These are phyloP conservation scores for Lantana camara DNA, from an alignment of 257 asterid species.

Conservation along the genomic window DNA sequence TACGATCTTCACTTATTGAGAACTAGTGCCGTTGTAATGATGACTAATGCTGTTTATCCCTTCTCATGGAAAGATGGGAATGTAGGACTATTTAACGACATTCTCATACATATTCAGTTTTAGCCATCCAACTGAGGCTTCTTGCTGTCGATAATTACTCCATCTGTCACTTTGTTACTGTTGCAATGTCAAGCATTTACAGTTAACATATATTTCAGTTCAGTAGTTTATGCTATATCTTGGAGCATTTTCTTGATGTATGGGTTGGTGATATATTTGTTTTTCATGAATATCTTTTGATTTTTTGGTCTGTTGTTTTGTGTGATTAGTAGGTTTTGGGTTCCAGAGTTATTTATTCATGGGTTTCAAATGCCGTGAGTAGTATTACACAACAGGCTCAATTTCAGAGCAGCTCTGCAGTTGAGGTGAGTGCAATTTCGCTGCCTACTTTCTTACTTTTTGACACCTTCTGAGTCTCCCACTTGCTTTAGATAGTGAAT, in stretches of 20 bases:
- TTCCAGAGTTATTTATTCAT: conserved; percentile 77
- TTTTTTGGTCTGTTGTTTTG: conserved; percentile 36
- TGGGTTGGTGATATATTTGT: conserved; percentile 3
- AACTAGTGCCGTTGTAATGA: background rate
- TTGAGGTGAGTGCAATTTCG: conserved; percentile 53
- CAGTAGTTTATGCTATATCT: background rate
- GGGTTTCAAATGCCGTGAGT: conserved; percentile 75
- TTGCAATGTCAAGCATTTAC: background rate
- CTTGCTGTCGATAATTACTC: conserved; percentile 15
- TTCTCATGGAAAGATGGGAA: background rate
- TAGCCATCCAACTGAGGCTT: background rate
- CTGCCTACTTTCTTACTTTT: conserved; percentile 11
- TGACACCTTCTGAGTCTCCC: background rate
- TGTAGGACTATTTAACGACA: background rate
- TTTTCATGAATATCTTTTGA: conserved; percentile 10
- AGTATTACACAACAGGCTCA: conserved; percentile 57
- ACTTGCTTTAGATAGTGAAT: conserved; percentile 9
- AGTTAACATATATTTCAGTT: background rate
- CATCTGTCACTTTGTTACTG: background rate
- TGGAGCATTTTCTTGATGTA: background rate
- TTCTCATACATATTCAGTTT: background rate
- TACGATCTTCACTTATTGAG: background rate
- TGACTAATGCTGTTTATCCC: background rate
- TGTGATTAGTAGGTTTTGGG: conserved; percentile 82
- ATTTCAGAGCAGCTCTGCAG: conserved; percentile 47